Percentiles rank a stretch among this genome's conserved stretches.
Conservation (phyloP, 179 eudicot genomes). For the Spinacia oleracea region DNA sequence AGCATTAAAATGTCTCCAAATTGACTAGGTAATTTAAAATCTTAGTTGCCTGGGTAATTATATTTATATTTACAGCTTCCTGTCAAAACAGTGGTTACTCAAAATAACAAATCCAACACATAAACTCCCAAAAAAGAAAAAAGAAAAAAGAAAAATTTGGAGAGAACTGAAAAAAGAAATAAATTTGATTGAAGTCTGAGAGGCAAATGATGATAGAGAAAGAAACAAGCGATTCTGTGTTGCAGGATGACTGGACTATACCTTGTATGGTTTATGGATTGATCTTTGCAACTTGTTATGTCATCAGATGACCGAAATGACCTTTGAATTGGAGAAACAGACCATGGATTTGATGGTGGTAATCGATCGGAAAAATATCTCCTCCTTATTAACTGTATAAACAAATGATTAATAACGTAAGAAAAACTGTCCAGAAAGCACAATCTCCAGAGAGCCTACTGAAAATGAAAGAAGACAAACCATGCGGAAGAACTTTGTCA, state of each 20-base stretch:
- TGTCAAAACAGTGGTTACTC: background rate
- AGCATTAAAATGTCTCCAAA: background rate
- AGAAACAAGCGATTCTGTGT: background rate
- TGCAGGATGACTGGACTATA: slow-evolving; percentile 26
- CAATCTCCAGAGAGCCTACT: slow-evolving; percentile 8
- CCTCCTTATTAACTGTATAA: slow-evolving; percentile 84
- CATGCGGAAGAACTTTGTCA: slow-evolving; percentile 81
- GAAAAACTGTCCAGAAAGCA: background rate
- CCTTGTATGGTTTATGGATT: slow-evolving; percentile 56
- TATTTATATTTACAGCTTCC: background rate
- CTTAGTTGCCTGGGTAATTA: background rate
- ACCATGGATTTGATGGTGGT: slow-evolving; percentile 72
- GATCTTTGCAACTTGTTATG: slow-evolving; percentile 68
- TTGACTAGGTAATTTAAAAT: background rate
- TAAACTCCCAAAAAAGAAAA: background rate
- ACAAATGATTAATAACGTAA: slow-evolving; percentile 18
- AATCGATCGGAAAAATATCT: slow-evolving; percentile 90
- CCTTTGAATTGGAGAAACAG: slow-evolving; percentile 48
- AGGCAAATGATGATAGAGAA: background rate
- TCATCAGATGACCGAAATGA: slow-evolving; percentile 53
- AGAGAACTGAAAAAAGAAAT: background rate
- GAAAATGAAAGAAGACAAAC: slow-evolving; percentile 43
- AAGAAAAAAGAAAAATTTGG: background rate
- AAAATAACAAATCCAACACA: background rate
- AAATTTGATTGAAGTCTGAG: background rate